Base-by-base conservation (phyloP, 495 filamentous ascomycete genomes). In the Penicillium argentinense region DNA sequence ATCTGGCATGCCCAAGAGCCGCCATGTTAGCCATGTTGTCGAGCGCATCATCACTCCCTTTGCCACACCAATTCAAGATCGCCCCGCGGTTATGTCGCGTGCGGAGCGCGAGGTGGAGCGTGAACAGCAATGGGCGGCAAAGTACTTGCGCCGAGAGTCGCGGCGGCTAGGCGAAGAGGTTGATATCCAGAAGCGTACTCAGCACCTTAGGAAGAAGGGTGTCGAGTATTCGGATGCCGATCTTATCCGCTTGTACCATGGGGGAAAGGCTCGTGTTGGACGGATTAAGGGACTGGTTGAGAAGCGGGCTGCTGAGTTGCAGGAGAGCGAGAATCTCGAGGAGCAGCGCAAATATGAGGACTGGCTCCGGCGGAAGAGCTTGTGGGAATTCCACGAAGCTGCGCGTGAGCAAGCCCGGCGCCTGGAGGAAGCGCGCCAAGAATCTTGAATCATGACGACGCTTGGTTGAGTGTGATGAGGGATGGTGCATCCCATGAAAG, bases 1-100 rank as follows among this genome's bases (percentile, higher is more conserved):
- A 16, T 77, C 83, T 16, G 84, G 84, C 30, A 83, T 70, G 59
- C 80, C 83, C 12, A 76, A 77, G 46, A 79, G 78, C 49, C 82
- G 83, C 42, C 60, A 66, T 42, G 88, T 91, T 50, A 82, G 77
- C 21, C 87, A 91, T 64, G 85, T 92, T 23, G 84, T 93, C 18
- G 84, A 86, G 62, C 64, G 77, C 42, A 91, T 95, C 56, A 73
- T 95, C 49, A 81, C 86, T 30, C 88, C 83, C 21, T 88, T 86
- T 47, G 87, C 83, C 6, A 57, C 68, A 8, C 76, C 78, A 3
- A 77, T 88, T 52, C 69, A 78, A 18, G 75, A 76, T 14, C 77
- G 89, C 8, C 80, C 85, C 22, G 68, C 84, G 12, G 68, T 95
- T 1, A 73, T 83, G 52, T 81, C 77, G 2, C 58, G 77, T n/a